A percentile compares a stretch with the other conserved stretches of the same genome.
These are phyloP conservation scores for Solanum habrochaites DNA, from an alignment of 257 asterid genomes.

Conservation along the genomic window DNA sequence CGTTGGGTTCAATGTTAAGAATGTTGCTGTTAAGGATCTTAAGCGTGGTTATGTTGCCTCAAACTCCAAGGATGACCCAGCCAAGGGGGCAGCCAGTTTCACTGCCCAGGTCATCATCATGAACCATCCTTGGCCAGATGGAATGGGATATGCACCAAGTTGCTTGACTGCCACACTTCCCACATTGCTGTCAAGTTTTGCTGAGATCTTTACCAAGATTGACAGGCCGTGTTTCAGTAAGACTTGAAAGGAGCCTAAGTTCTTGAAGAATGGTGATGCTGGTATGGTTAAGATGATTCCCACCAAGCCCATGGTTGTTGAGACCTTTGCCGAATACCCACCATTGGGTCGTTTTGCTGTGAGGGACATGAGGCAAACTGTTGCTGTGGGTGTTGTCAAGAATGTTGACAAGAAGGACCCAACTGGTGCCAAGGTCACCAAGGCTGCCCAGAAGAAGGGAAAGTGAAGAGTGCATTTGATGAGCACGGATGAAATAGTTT, in stretches of 20 bases:
- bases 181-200: conserved; percentile 9
- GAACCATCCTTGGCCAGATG: conserved; percentile 72
- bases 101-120: conserved; percentile 66
- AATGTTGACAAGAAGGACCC: conserved; percentile 67
- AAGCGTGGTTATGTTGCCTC: conserved; percentile 17
- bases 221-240: background rate
- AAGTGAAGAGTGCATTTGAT: conserved; percentile 20
- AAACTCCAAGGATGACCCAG: conserved; percentile 80
- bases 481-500: background rate
- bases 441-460: conserved; percentile 67
- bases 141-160: conserved; percentile 58
- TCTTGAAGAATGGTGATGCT: conserved; percentile 68
- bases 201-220: background rate
- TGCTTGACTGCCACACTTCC: conserved; percentile 60
- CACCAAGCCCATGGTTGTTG: conserved; percentile 77
- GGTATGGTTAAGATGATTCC: conserved; percentile 69
- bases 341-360: conserved; percentile 65
- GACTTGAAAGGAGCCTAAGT: conserved; percentile 40
- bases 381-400: conserved; percentile 70
- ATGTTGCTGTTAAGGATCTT: background rate
- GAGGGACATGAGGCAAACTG: conserved; percentile 68
- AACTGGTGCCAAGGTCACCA: conserved; percentile 62
- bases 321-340: conserved; percentile 49
- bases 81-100: conserved; percentile 54
- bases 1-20: background rate